phyloP scores from a whole-genome alignment of 352 stramenopile species.

The Phytophthora pistaciae region DNA sequence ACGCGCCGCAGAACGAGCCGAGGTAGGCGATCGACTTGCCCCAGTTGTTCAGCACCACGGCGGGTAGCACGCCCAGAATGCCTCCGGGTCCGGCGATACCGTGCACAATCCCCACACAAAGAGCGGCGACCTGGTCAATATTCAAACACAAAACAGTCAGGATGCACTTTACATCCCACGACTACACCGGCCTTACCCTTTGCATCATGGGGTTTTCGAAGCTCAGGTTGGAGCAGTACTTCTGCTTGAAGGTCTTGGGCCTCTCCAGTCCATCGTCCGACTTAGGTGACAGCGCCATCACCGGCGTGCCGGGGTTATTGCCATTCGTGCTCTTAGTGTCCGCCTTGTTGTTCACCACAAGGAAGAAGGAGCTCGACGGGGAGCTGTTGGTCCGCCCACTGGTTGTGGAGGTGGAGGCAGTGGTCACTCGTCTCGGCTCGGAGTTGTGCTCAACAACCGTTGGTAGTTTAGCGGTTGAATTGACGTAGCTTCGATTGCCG shows the following conservation, averaged over 20 bases:
- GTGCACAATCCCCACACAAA: slow-evolving; percentile 87
- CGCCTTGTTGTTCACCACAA: background rate
- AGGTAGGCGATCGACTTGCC: slow-evolving; percentile 79
- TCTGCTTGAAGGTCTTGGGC: slow-evolving; percentile 18
- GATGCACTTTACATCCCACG: too few species aligned
- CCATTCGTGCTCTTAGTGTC: slow-evolving; percentile 3
- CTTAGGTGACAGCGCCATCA: slow-evolving; percentile 8
- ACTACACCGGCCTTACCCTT: slow-evolving; percentile 14
- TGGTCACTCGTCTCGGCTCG: background rate
- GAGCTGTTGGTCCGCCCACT: background rate
- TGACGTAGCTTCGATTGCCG: background rate
- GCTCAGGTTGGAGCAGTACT: slow-evolving; percentile 42
- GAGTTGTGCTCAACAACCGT: background rate
- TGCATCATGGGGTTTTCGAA: slow-evolving; percentile 62
- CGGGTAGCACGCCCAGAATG: slow-evolving; percentile 86
- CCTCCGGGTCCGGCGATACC: slow-evolving; percentile 74
- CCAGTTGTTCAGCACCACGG: slow-evolving; percentile 36
- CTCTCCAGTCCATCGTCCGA: background rate
- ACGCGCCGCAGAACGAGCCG: slow-evolving; percentile 84
- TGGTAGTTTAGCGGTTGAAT: background rate
- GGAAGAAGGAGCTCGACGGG: background rate
- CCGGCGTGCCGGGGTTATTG: background rate
- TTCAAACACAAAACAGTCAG: background rate
- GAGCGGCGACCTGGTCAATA: slow-evolving; percentile 44
- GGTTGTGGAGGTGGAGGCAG: background rate